phyloP scores from a whole-genome alignment of 805 yeast species.

The Kuraishia hungarica region DNA sequence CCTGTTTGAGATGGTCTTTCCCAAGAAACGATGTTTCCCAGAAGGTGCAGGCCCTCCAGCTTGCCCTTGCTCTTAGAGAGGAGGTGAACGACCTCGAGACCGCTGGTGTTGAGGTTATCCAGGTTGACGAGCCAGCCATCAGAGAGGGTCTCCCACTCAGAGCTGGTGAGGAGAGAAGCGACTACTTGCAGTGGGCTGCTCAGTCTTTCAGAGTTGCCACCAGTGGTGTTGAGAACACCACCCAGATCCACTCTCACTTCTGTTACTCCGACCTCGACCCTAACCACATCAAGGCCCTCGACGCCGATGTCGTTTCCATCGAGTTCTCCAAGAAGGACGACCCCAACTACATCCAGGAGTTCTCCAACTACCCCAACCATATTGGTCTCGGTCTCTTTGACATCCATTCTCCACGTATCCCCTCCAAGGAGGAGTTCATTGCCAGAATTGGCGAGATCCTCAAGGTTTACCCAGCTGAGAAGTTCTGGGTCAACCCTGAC shows the following conservation, averaged over 20 bases:
- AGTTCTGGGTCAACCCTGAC: slow-evolving; percentile 99
- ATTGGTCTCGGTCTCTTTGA: slow-evolving; percentile 98
- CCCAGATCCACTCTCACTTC: slow-evolving; percentile 99
- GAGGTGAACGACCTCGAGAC: slow-evolving; percentile 97
- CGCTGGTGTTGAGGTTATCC: slow-evolving; percentile 96
- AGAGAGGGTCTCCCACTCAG: slow-evolving; percentile 99
- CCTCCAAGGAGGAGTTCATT: slow-evolving; percentile 94
- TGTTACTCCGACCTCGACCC: slow-evolving; percentile 99
- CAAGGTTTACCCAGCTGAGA: slow-evolving; percentile 95
- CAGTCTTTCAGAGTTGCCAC: slow-evolving; percentile 99
- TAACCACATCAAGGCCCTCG: slow-evolving; percentile 98
- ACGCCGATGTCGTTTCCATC: slow-evolving; percentile 98
- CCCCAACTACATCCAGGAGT: slow-evolving; percentile 95
- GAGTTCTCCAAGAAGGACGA: slow-evolving; percentile 99
- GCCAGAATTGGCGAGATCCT: slow-evolving; percentile 89
- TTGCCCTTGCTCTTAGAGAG: slow-evolving; percentile 95
- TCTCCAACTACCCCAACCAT: slow-evolving; percentile 98
- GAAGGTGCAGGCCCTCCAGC: slow-evolving; percentile 91
- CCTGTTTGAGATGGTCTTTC: slow-evolving; percentile 99
- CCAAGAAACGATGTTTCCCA: slow-evolving; percentile 97
- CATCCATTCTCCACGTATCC: slow-evolving; percentile 99
- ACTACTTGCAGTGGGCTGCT: slow-evolving; percentile 97
- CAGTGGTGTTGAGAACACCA: slow-evolving; percentile 89
- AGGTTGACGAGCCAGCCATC: slow-evolving; percentile 99
- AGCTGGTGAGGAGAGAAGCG: slow-evolving; percentile 94